phyloP scores from a whole-genome alignment of 371 early-diverging fungal genomes.

The Mortierella polycephala region DNA sequence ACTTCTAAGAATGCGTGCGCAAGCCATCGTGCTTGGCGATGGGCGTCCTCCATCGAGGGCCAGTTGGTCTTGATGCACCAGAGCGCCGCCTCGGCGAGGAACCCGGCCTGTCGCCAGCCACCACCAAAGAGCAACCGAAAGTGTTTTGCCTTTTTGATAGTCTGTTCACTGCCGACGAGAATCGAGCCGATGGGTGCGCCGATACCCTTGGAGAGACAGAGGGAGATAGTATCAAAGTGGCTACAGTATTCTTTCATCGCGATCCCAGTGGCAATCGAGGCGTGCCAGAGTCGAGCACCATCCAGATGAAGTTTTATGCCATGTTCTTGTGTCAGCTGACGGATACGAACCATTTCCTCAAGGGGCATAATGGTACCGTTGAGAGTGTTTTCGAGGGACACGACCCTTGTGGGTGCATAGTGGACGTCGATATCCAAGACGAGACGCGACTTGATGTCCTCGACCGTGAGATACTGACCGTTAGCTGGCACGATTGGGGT shows the following conservation, averaged over 20 bases:
- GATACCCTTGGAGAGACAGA: constrained; percentile 91
- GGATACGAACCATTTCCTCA: constrained; percentile 76
- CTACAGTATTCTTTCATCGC: constrained; percentile 75
- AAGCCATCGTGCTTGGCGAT: constrained; percentile 71
- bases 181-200: constrained; percentile 95
- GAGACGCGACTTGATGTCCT: constrained; percentile 68
- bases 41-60: constrained; percentile 75
- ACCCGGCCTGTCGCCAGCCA: constrained; percentile 90
- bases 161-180: constrained; percentile 72
- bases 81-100: constrained; percentile 80
- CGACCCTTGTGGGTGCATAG: constrained; percentile 83
- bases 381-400: constrained; percentile 92
- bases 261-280: constrained; percentile 75
- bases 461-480: constrained; percentile 73
- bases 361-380: constrained; percentile 84
- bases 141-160: constrained; percentile 84
- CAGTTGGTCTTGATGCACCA: constrained; percentile 74
- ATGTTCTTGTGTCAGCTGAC: constrained; percentile 64
- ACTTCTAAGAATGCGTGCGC: constrained; percentile 69
- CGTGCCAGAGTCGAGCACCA: constrained; percentile 96
- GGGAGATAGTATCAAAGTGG: constrained; percentile 85
- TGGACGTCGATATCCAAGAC: constrained; percentile 59
- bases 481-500: constrained; percentile 74
- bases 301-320: constrained; percentile 87
- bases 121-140: constrained; percentile 93